A percentile compares a stretch with the other conserved stretches of the same genome.
phyloP scores from a whole-genome alignment of 306 rosid genomes.

The Quercus bicolor region DNA sequence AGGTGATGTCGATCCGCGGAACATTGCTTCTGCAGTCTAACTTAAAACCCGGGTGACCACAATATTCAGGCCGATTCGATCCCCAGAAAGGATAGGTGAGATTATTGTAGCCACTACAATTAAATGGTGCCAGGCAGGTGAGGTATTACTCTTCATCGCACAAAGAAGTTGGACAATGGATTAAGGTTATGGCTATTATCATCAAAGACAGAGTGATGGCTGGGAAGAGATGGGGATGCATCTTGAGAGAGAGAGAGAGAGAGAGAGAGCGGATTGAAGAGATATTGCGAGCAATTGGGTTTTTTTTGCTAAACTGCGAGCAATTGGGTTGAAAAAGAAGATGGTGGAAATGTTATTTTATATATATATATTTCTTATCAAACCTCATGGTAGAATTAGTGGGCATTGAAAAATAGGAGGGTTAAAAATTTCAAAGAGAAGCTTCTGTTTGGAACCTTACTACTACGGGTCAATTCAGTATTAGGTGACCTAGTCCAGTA shows the following conservation, averaged over 20 bases:
- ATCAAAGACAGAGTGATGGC: conserved; percentile 20
- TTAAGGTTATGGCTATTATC: conserved; percentile 21
- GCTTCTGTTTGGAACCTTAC: background rate
- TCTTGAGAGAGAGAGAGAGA: conserved; percentile 2
- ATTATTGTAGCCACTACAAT: conserved; percentile 12
- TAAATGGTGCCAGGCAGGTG: conserved; percentile 28
- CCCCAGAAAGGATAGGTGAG: conserved; percentile 56
- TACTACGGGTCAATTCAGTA: background rate
- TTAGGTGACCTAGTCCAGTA: no score
- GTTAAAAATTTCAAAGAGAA: conserved; percentile 10
- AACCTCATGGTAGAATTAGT: background rate
- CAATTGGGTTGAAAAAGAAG: background rate
- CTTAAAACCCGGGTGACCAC: conserved; percentile 50
- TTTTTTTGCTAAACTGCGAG: no score
- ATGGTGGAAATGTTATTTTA: background rate
- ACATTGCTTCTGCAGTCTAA: conserved; percentile 30
- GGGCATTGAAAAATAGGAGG: no score
- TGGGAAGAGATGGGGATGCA: conserved; percentile 25
- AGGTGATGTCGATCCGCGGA: conserved; percentile 16
- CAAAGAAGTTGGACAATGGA: conserved; percentile 18
- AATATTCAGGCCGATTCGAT: conserved; percentile 29
- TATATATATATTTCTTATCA: background rate
- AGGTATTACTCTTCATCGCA: conserved; percentile 14
- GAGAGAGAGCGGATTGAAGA: background rate
- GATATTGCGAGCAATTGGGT: background rate